phyloP scores from a whole-genome alignment of 768 basidiomycete species.

The Boletellus ananiceps region DNA sequence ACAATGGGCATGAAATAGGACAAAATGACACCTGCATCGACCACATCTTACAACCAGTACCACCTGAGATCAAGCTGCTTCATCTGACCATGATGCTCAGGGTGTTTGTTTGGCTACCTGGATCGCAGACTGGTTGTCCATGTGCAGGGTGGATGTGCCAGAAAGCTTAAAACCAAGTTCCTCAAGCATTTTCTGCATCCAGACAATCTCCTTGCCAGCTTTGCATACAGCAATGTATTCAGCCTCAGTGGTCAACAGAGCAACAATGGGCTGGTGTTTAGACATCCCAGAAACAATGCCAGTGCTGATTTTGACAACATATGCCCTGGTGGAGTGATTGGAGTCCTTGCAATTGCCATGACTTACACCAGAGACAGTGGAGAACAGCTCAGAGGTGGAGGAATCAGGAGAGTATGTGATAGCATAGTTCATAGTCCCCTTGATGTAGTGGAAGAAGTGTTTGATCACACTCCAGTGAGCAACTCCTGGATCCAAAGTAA shows the following conservation, averaged over 20 bases:
- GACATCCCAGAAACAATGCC: conserved; percentile 19
- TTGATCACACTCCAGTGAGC: too few relatives aligned
- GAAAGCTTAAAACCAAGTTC: neutral
- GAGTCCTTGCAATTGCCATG: conserved; percentile 2
- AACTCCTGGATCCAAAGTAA: too few relatives aligned
- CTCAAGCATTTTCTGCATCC: conserved; percentile 24
- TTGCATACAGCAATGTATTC: neutral
- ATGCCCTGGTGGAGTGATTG: neutral
- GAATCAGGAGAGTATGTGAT: too few relatives aligned
- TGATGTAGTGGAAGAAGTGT: too few relatives aligned
- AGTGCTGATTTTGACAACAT: neutral
- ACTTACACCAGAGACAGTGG: neutral
- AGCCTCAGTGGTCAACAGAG: neutral
- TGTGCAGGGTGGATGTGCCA: neutral
- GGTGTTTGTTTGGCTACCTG: conserved; percentile 15
- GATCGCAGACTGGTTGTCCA: conserved; percentile 13
- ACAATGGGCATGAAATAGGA: conserved; percentile 13
- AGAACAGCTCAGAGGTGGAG: too few relatives aligned
- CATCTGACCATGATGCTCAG: conserved; percentile 19
- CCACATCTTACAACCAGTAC: conserved; percentile 1
- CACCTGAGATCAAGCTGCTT: conserved; percentile 24
- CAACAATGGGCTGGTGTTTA: neutral
- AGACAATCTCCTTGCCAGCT: conserved; percentile 24
- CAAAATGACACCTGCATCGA: conserved; percentile 1
- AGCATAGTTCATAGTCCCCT: too few relatives aligned